These are phyloP conservation scores for Exserohilum rostratum DNA, from an alignment of 2,329 filamentous ascomycete genomes.

Conservation along the genomic window DNA sequence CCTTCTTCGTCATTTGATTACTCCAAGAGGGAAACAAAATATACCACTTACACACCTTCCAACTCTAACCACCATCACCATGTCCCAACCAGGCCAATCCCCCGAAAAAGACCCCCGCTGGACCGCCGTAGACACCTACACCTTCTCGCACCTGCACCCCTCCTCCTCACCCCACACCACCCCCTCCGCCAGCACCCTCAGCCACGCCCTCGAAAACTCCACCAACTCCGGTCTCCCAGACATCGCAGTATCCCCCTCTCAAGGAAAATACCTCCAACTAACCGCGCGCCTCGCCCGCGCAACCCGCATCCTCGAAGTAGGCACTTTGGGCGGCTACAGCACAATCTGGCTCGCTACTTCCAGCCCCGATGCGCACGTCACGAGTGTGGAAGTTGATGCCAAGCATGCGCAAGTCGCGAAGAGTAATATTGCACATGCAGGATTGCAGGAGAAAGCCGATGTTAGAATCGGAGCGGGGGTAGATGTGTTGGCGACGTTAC, in stretches of 20 bases:
- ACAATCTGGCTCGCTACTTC: conserved; percentile 59
- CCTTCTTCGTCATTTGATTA: too few species aligned
- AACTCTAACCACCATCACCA: too few species aligned
- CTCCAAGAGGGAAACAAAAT: too few species aligned
- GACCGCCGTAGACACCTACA: conserved; percentile 50
- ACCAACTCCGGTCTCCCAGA: conserved; percentile 37
- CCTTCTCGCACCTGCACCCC: conserved; percentile 44
- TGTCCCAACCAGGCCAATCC: too few species aligned
- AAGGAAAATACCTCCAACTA: conserved; percentile 45
- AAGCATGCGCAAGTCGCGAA: conserved; percentile 56
- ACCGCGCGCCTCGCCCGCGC: conserved; percentile 38
- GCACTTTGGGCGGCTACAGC: conserved; percentile 62
- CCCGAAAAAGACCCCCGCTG: too few species aligned
- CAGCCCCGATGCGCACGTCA: conserved; percentile 51
- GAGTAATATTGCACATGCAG: conserved; percentile 52
- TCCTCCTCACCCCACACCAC: conserved; percentile 14
- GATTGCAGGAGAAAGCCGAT: conserved; percentile 52
- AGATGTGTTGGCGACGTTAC: conserved; percentile 52
- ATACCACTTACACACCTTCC: too few species aligned
- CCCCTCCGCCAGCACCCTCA: conserved; percentile 36
- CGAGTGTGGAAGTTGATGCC: conserved; percentile 58
- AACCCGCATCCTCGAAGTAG: conserved; percentile 57
- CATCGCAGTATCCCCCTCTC: conserved; percentile 43
- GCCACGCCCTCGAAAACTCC: conserved; percentile 29
- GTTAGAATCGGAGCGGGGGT: conserved; percentile 55